Conservation (phyloP, 1,139 yeast genomes). For the Candida neerlandica region DNA sequence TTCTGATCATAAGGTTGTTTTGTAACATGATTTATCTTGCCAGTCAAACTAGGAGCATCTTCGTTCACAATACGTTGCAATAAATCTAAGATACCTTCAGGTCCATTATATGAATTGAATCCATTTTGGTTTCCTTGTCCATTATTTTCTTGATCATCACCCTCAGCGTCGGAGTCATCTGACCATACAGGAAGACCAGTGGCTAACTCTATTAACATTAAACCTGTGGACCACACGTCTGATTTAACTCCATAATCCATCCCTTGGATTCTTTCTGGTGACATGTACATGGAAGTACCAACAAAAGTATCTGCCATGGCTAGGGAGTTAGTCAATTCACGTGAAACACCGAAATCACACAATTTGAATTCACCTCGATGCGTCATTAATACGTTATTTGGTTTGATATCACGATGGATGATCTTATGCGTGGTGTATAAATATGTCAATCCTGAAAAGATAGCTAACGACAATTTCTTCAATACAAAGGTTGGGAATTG, state of each 20-base stretch:
- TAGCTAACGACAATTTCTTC: slow-evolving; percentile 74
- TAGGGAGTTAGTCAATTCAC: slow-evolving; percentile 86
- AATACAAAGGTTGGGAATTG: slow-evolving; percentile 65
- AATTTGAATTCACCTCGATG: slow-evolving; percentile 79
- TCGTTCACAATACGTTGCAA: slow-evolving; percentile 93
- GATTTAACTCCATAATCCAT: slow-evolving; percentile 89
- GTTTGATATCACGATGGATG: slow-evolving; percentile 73
- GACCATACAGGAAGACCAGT: slow-evolving; percentile 64
- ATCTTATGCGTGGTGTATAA: slow-evolving; percentile 81
- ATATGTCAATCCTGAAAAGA: slow-evolving; percentile 79
- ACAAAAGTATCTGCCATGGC: slow-evolving; percentile 91
- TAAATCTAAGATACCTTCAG: slow-evolving; percentile 87
- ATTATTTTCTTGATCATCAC: slow-evolving; percentile 7
- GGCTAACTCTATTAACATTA: slow-evolving; percentile 85
- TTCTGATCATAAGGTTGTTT: slow-evolving; percentile 34
- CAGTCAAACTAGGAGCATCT: slow-evolving; percentile 70
- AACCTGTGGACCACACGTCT: slow-evolving; percentile 95
- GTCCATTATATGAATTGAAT: slow-evolving; percentile 36
- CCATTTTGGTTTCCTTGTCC: neutral
- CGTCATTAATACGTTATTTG: slow-evolving; percentile 68
- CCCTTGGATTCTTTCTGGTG: slow-evolving; percentile 96
- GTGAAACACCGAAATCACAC: slow-evolving; percentile 92
- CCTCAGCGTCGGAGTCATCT: slow-evolving; percentile 31
- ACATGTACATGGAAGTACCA: slow-evolving; percentile 97
- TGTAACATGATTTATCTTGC: slow-evolving; percentile 29